Conservation (phyloP, 495 filamentous ascomycete species). For the Aspergillus baeticus region DNA sequence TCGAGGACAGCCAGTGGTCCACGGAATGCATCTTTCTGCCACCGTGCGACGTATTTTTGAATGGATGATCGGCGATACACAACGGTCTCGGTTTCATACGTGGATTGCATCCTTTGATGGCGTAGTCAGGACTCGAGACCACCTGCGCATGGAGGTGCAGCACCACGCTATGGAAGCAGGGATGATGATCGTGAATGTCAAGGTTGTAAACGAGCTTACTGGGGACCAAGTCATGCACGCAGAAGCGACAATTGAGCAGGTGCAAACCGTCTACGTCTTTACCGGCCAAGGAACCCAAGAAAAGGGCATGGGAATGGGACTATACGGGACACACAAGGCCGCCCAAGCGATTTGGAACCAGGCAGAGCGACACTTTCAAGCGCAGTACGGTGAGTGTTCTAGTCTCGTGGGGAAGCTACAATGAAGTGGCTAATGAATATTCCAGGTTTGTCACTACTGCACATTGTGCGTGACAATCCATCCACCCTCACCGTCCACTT, state of each 20-base stretch:
- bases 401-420: neutral
- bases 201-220: conserved; percentile 20
- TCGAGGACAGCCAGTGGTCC: neutral
- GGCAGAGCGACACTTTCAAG: conserved; percentile 31
- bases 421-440: no score
- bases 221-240: conserved; percentile 33
- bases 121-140: neutral
- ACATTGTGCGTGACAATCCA: conserved; percentile 41
- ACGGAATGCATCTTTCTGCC: conserved; percentile 3
- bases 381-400: conserved; percentile 32
- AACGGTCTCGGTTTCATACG: neutral
- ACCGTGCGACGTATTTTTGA: conserved; percentile 1
- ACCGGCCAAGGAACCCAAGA: conserved; percentile 45
- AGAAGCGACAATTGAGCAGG: conserved; percentile 36
- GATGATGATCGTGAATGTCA: conserved; percentile 20
- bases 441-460: conserved; percentile 34
- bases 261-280: conserved; percentile 40
- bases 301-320: conserved; percentile 42
- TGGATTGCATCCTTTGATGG: conserved; percentile 2
- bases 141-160: neutral
- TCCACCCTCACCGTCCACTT: conserved; percentile 41
- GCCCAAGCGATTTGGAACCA: conserved; percentile 39
- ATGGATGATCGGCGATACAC: neutral
- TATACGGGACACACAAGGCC: conserved; percentile 30
- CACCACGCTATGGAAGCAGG: conserved; percentile 3